phyloP scores from a whole-genome alignment of 169 alveolate genomes.

The Plasmodium vivax region DNA sequence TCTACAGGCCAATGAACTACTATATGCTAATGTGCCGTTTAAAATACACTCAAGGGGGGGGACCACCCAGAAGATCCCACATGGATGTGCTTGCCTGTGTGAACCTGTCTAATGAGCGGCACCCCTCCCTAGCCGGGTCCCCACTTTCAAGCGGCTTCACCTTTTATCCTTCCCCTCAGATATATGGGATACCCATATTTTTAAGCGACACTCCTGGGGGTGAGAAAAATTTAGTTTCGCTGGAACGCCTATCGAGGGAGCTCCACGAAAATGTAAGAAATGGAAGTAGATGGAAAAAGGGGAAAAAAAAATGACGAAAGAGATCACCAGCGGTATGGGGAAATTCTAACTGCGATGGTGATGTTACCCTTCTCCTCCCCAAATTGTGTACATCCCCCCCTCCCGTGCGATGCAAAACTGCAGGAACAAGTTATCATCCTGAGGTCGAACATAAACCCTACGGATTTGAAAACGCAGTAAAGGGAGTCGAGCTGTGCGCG shows the following conservation, averaged over 20 bases:
- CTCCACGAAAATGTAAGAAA: conserved; percentile 48
- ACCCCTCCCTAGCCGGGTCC: not conserved
- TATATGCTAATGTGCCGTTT: not conserved
- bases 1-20: not conserved
- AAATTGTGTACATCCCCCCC: not conserved
- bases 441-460: conserved; percentile 60
- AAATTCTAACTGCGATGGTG: not conserved
- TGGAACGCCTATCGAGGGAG: conserved; percentile 32
- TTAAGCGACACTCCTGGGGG: not conserved
- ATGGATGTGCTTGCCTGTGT: not conserved
- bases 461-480: conserved; percentile 65
- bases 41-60: not conserved
- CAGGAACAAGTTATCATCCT: conserved; percentile 64
- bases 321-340: not conserved
- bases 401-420: not conserved
- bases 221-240: conserved; percentile 47
- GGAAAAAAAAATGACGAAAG: not conserved
- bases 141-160: not conserved
- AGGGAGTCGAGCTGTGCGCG: not conserved
- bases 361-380: not conserved
- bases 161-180: conserved; percentile 13
- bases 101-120: not conserved
- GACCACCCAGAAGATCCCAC: not conserved
- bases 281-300: not conserved
- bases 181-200: conserved; percentile 71